These are phyloP conservation scores for Abelmoschus esculentus DNA, from an alignment of 345 rosid genomes.

Conservation along the genomic window DNA sequence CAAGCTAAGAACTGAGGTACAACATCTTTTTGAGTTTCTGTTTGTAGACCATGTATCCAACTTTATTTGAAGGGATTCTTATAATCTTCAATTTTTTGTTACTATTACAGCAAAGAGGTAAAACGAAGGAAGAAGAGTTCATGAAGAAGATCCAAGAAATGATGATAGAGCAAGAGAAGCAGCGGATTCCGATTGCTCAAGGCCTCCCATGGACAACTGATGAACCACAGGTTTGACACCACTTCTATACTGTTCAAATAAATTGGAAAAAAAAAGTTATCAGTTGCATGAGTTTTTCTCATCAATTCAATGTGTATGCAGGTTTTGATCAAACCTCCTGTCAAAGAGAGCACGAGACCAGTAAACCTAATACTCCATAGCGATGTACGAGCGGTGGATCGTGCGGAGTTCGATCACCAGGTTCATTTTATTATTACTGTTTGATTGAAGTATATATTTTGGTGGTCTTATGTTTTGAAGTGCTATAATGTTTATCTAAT, in stretches of 20 bases:
- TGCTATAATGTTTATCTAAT: neutral
- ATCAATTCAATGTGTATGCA: neutral
- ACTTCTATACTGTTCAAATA: neutral
- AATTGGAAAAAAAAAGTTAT: neutral
- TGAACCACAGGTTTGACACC: slow-evolving; percentile 16
- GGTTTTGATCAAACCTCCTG: neutral
- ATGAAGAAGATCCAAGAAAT: slow-evolving; percentile 66
- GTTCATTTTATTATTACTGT: slow-evolving; percentile 9
- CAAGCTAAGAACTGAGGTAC: slow-evolving; percentile 48
- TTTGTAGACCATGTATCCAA: neutral
- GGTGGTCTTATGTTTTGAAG: too few relatives aligned
- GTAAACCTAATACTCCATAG: neutral
- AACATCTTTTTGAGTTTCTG: neutral
- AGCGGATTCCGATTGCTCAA: slow-evolving; percentile 72
- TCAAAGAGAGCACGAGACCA: neutral
- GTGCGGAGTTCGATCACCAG: neutral
- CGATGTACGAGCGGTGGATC: neutral
- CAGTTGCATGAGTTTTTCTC: neutral
- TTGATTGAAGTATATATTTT: neutral
- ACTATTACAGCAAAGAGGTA: slow-evolving; percentile 68
- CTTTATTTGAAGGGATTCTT: neutral
- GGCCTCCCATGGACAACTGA: slow-evolving; percentile 96
- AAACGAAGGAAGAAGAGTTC: slow-evolving; percentile 74
- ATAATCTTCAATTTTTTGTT: slow-evolving; percentile 1
- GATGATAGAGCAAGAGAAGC: slow-evolving; percentile 54